Conservation (phyloP, 495 filamentous ascomycete genomes). For the Penicillium silybi region DNA sequence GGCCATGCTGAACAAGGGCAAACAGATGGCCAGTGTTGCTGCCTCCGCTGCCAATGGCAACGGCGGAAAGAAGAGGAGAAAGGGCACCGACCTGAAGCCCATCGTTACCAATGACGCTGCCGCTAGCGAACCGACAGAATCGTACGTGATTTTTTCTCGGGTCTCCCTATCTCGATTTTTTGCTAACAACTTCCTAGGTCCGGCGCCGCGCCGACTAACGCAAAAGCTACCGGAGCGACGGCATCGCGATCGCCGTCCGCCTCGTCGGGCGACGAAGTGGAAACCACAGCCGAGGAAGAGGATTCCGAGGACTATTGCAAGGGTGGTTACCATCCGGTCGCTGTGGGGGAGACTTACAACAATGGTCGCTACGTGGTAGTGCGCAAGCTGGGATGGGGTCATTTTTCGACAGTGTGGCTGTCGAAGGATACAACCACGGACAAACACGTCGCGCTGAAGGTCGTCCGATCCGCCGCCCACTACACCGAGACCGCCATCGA, state of each 20-base stretch:
- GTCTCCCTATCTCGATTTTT: conserved; percentile 27
- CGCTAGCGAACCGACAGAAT: conserved; percentile 43
- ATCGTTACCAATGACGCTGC: conserved; percentile 77
- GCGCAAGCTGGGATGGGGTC: conserved; percentile 96
- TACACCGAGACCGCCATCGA: conserved; percentile 99
- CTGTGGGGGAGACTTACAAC: conserved; percentile 93
- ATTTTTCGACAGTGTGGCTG: conserved; percentile 98
- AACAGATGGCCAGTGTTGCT: conserved; percentile 63
- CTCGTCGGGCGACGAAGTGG: conserved; percentile 81
- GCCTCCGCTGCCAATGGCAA: conserved; percentile 62
- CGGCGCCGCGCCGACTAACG: conserved; percentile 33
- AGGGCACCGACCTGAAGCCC: conserved; percentile 78
- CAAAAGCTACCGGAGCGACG: conserved; percentile 36
- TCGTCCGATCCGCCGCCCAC: conserved; percentile 93
- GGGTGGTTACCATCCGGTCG: conserved; percentile 93
- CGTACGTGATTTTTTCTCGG: conserved; percentile 38
- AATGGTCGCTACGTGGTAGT: conserved; percentile 95
- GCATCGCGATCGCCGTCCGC: conserved; percentile 74
- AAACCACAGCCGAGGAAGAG: conserved; percentile 95
- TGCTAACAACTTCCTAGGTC: conserved; percentile 20
- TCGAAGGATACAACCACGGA: conserved; percentile 86
- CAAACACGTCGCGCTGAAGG: conserved; percentile 96
- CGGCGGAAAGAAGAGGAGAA: conserved; percentile 76
- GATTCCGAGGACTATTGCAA: conserved; percentile 99
- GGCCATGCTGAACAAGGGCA: conserved; percentile 73